Conservation (phyloP, 371 early-diverging fungal species). For the Mortierella sp. region DNA sequence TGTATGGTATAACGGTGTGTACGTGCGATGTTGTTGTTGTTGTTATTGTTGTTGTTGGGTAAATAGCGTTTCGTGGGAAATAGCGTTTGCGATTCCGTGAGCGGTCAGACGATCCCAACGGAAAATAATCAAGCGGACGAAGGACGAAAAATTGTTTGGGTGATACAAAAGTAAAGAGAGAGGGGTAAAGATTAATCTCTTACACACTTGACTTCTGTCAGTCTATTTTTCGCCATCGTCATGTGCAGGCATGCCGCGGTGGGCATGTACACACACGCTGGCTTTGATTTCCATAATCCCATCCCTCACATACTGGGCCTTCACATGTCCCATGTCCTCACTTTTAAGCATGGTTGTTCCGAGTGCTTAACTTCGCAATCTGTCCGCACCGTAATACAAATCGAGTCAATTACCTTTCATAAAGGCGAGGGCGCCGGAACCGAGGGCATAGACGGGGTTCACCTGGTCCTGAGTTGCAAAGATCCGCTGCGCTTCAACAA, state of each 20-base stretch:
- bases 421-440: constrained; percentile 53
- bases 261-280: neutral
- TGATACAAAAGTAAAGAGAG: neutral
- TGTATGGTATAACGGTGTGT: neutral
- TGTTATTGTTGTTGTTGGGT: neutral
- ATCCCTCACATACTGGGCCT: no score
- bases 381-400: neutral
- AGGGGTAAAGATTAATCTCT: neutral
- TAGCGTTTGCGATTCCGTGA: neutral
- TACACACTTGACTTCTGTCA: neutral
- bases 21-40: neutral
- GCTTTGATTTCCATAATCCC: no score
- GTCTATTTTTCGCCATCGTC: neutral
- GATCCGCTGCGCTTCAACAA: constrained; percentile 60
- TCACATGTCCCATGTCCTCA: neutral
- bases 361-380: neutral
- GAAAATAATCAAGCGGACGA: neutral
- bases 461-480: constrained; percentile 51
- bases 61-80: neutral
- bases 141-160: neutral
- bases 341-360: neutral
- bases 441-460: constrained; percentile 51
- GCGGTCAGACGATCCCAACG: neutral
- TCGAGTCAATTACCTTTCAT: constrained; percentile 42
- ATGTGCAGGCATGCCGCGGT: neutral